Conservation (phyloP, 1,139 yeast species). For the Wickerhamomyces sp. region DNA sequence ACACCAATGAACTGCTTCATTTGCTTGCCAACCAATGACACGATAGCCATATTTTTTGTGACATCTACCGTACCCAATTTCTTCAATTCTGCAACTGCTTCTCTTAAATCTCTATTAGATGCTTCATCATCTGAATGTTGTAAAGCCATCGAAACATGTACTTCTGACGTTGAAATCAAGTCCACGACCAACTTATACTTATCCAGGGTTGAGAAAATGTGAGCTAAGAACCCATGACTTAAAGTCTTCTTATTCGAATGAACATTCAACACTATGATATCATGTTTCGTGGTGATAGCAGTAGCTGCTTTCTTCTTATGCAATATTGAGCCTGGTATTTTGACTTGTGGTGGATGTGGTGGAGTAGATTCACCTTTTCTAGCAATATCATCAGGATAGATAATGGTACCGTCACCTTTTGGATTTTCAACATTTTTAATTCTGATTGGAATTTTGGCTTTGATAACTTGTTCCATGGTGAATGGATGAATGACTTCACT, state of each 20-base stretch:
- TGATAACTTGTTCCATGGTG: conserved; percentile 98
- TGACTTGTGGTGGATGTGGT: conserved; percentile 87
- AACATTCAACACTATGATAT: conserved; percentile 85
- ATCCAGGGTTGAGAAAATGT: conserved; percentile 83
- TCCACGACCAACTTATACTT: conserved; percentile 85
- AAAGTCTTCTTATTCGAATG: conserved; percentile 91
- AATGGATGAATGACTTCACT: conserved; percentile 98
- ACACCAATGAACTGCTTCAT: conserved; percentile 97
- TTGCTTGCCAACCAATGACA: conserved; percentile 92
- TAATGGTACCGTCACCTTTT: conserved; percentile 82
- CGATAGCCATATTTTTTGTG: conserved; percentile 81
- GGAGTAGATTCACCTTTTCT: conserved; percentile 87
- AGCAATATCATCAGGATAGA: conserved; percentile 85
- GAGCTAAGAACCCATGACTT: conserved; percentile 93
- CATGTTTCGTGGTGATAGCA: conserved; percentile 93
- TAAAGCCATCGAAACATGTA: conserved; percentile 96
- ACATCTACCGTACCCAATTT: conserved; percentile 86
- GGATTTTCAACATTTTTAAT: conserved; percentile 96
- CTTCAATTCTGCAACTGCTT: conserved; percentile 73
- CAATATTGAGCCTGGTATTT: conserved; percentile 44
- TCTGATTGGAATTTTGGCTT: conserved; percentile 92
- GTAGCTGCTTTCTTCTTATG: conserved; percentile 76
- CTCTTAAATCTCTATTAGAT: conserved; percentile 45
- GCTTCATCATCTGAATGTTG: conserved; percentile 69
- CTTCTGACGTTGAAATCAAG: conserved; percentile 94